phyloP scores from a whole-genome alignment of 2,329 filamentous ascomycete species.

The Trichophyton verrucosum region DNA sequence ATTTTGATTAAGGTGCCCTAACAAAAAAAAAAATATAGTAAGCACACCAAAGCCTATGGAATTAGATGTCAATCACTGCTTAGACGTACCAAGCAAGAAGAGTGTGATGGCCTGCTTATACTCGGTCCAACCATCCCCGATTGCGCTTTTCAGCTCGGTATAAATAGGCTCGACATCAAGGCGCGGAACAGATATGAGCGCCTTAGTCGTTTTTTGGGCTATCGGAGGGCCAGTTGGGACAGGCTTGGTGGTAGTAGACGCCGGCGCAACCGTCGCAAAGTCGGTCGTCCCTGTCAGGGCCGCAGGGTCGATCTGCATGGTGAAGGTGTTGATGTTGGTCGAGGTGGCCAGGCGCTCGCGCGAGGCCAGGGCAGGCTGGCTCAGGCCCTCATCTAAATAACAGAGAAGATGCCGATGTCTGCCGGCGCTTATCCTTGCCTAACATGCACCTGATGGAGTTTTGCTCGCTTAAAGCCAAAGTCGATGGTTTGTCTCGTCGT shows the following conservation, averaged over 20 bases:
- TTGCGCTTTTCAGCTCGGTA: conserved; percentile 46
- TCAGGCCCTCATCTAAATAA: conserved; percentile 30
- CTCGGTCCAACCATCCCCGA: conserved; percentile 47
- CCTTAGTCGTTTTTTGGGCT: conserved; percentile 39
- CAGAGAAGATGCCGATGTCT: conserved; percentile 5
- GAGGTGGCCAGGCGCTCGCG: conserved; percentile 26
- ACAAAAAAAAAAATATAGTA: not conserved
- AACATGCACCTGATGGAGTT: not conserved
- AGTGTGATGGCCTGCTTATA: conserved; percentile 48
- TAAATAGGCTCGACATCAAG: conserved; percentile 53
- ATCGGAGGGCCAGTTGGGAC: conserved; percentile 12
- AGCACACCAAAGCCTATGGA: not conserved
- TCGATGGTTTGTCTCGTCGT: too few relatives aligned
- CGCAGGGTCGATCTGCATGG: conserved; percentile 36
- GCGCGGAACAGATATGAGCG: conserved; percentile 43
- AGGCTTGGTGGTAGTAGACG: conserved; percentile 22
- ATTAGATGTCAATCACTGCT: conserved; percentile 2
- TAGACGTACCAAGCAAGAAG: conserved; percentile 43
- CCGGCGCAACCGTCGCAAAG: conserved; percentile 23
- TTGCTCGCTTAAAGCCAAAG: not conserved
- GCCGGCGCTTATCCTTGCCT: not conserved
- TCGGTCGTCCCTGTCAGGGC: conserved; percentile 31
- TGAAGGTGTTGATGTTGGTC: conserved; percentile 14
- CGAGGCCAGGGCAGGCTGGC: conserved; percentile 26
- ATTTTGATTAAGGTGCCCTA: conserved; percentile 48